Evolutionary conservation across 2,329 filamentous ascomycete species (phyloP), one percentile per base, ranked within the genome.

Genomic region (Penicillium hordei): DNA sequence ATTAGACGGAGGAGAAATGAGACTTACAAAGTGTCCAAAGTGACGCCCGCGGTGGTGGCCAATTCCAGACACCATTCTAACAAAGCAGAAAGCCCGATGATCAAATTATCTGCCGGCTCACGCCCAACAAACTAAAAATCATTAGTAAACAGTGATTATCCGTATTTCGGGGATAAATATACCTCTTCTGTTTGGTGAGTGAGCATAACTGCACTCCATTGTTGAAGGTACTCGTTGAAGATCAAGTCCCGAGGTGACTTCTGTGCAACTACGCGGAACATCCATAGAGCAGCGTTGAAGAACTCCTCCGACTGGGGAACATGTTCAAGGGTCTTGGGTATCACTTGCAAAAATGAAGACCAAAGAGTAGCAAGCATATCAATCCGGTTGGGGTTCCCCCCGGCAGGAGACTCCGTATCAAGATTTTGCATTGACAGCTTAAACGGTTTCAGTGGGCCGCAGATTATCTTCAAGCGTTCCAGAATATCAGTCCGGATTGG

Each of bases 311-410:
- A 78, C 21, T 74, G 72, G 17, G 68, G 56, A 42, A 74, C 70
- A 60, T 73, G 71, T 9, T 71, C 60, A 17, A 72, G 66, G n/a
- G 75, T 74, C 19, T 70, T 66, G 2, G 76, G 73, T 39, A 82
- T 72, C 23, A 76, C 70, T 27, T 72, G 64, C 27, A 72, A 69
- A 55, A 82, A 68, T 5, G 75, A 68, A 21, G 72, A 69, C 80
- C 80, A 82, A 43, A 82, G 68, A 31, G 75, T 78, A 2, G 72
- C 71, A 27, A 80, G 68, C 59, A 77, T 76, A 58, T 76, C 74
- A 33, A 75, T 63, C 17, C 70, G 67, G n/a, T 61, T 64, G 21
- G 70, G 64, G 21, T 65, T 70, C 42, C 74, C 71, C 10, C 63
- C 48, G 17, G 52, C 34, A 45, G 65, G 53, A 15, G 48, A 49